Conservation (phyloP, 192 early-diverging fungal genomes). For the Oehlia diaphana region DNA sequence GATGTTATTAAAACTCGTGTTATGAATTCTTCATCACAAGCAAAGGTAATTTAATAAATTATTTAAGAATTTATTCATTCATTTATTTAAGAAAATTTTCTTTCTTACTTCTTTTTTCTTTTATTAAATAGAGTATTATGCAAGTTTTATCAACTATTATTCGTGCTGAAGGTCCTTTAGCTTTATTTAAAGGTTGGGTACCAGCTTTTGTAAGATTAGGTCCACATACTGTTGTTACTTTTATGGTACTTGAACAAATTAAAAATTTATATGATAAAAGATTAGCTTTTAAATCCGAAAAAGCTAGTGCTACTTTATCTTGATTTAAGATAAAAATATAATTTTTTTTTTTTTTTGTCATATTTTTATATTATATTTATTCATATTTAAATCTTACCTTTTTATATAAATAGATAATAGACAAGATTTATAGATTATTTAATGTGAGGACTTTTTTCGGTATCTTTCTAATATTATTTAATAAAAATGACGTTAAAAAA, state of each 20-base stretch:
- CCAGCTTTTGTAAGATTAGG: constrained; percentile 79
- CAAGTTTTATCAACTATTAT: constrained; percentile 46
- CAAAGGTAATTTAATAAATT: constrained; percentile 28
- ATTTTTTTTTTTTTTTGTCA: too few relatives aligned
- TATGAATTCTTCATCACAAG: constrained; percentile 68
- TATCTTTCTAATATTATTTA: too few relatives aligned
- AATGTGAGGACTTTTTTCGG: too few relatives aligned
- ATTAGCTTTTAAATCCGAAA: not conserved
- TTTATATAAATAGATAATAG: too few relatives aligned
- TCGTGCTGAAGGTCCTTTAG: constrained; percentile 62
- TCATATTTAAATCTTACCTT: too few relatives aligned
- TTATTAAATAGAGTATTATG: constrained; percentile 34
- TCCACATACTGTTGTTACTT: constrained; percentile 84
- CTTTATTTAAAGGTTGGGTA: constrained; percentile 84
- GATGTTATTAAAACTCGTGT: constrained; percentile 86
- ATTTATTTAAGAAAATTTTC: not conserved
- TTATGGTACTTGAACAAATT: constrained; percentile 80
- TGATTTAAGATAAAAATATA: not conserved
- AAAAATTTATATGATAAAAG: constrained; percentile 35
- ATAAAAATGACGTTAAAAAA: too few relatives aligned
- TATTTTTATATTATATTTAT: too few relatives aligned
- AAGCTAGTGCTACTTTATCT: not conserved
- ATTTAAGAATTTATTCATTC: not conserved
- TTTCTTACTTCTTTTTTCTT: not conserved
- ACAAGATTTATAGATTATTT: too few relatives aligned